Base-by-base conservation (phyloP, 192 early-diverging fungal genomes). In the Dissophora ornata region DNA sequence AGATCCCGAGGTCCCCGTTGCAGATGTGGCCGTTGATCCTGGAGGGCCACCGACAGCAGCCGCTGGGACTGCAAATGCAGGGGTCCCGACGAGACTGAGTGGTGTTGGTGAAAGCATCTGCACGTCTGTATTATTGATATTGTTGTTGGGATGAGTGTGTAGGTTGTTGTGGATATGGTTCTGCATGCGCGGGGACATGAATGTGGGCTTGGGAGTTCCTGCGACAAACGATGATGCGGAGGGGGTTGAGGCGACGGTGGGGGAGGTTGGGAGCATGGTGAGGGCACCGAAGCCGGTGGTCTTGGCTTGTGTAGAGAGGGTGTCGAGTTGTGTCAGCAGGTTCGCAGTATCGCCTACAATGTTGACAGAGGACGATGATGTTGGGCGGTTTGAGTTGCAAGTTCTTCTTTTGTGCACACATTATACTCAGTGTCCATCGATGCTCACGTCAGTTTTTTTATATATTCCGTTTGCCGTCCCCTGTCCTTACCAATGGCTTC, bases 181-280 rank as follows among this genome's bases (percentile, higher is more conserved):
- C 7, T 77, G 63, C 73, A 77, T 77, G 7, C 73, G 29, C 2
- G 73, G 73, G 0, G 73, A 77, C 44, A 77, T 59, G 41, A 77
- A 77, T 30, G 40, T 62, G 18, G 73, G 73, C 36, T 77, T 77
- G 0, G 73, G 73, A 12, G 73, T 77, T 19, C 64, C 58, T 40
- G 34, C 25, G 29, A 57, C 49, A 29, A 21, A 22, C 11, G 63
- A 48, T 4, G 69, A 57, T 13, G 73, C 64, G 0, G 73, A 67
- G 24, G 69, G 69, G 18, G 69, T 71, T 3, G 73, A 77, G 22
- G 40, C 73, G 33, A 77, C 64, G 49, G 57, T 77, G 19, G 58
- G 55, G 13, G 64, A 67, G 46, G 63, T 67, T 0, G 73, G 73
- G 24, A 77, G 45, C 21, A 62, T 52, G 2, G 73, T 77, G 18